These are phyloP conservation scores for Apiospora sp. DNA, from an alignment of 2,329 filamentous ascomycete species.

Conservation along the genomic window DNA sequence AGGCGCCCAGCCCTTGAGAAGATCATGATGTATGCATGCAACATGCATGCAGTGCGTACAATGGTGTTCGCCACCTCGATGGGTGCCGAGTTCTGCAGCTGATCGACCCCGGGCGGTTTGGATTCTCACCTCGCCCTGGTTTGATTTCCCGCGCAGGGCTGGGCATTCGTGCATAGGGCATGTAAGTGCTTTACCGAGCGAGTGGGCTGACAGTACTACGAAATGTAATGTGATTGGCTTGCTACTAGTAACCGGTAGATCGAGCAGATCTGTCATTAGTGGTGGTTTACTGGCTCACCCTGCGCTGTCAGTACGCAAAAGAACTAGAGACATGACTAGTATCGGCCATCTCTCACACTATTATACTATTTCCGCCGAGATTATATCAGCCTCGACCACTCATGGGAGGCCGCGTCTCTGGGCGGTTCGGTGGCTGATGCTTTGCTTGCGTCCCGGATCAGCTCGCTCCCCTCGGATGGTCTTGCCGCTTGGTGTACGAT, in stretches of 20 bases:
- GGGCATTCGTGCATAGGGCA: background rate
- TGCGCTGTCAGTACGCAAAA: background rate
- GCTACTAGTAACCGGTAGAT: background rate
- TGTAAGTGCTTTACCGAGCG: background rate
- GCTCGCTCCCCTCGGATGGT: background rate
- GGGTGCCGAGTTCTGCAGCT: background rate
- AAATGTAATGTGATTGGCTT: background rate
- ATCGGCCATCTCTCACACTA: background rate
- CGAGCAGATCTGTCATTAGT: background rate
- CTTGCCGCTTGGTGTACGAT: background rate
- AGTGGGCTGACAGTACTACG: background rate
- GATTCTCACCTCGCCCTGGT: background rate
- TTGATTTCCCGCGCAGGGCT: slow-evolving; percentile 3
- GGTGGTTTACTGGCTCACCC: background rate
- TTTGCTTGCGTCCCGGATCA: background rate
- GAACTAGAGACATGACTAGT: background rate
- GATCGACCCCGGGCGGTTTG: background rate
- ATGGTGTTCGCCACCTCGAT: background rate
- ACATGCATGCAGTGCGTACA: background rate
- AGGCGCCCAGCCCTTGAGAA: background rate
- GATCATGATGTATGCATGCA: background rate
- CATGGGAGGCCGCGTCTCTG: background rate
- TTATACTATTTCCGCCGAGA: background rate
- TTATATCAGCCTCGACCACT: slow-evolving; percentile 11
- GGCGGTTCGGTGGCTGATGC: background rate